Conservation (phyloP, 371 early-diverging fungal genomes). For the Batrachochytrium dendrobatidis region DNA sequence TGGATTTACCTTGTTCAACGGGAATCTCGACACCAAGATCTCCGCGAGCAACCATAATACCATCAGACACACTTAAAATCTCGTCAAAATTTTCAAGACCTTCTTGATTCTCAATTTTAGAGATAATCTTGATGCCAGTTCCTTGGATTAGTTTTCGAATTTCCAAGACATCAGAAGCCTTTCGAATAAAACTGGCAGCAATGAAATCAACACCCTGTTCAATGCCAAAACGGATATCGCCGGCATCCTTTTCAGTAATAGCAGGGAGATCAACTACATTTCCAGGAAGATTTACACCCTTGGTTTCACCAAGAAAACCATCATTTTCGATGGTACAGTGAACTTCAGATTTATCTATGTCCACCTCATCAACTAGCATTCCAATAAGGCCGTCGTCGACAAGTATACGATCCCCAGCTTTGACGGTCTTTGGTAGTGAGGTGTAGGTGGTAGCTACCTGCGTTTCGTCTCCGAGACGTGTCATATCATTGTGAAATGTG, state of each 20-base stretch:
- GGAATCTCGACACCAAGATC: constrained; percentile 98
- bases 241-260: constrained; percentile 89
- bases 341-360: constrained; percentile 41
- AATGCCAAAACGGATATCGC: constrained; percentile 87
- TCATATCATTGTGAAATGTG: constrained; percentile 73
- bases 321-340: constrained; percentile 47
- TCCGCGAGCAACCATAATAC: constrained; percentile 98
- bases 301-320: constrained; percentile 43
- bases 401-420: constrained; percentile 76
- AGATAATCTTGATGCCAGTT: constrained; percentile 88
- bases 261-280: constrained; percentile 75
- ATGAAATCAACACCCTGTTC: constrained; percentile 91
- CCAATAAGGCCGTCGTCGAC: constrained; percentile 45
- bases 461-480: constrained; percentile 57
- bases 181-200: constrained; percentile 95
- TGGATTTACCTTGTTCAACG: constrained; percentile 56
- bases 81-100: constrained; percentile 96
- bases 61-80: constrained; percentile 90
- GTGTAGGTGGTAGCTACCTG: constrained; percentile 81
- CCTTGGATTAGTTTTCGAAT: constrained; percentile 59
- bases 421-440: constrained; percentile 73
- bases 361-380: constrained; percentile 49
- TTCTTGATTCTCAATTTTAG: constrained; percentile 94
- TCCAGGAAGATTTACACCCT: constrained; percentile 53
- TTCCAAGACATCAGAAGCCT: constrained; percentile 72